Evolutionary conservation across 2,329 filamentous ascomycete genomes (phyloP), one percentile per base, ranked within the genome.

Genomic region (Aspergillus tanneri): DNA sequence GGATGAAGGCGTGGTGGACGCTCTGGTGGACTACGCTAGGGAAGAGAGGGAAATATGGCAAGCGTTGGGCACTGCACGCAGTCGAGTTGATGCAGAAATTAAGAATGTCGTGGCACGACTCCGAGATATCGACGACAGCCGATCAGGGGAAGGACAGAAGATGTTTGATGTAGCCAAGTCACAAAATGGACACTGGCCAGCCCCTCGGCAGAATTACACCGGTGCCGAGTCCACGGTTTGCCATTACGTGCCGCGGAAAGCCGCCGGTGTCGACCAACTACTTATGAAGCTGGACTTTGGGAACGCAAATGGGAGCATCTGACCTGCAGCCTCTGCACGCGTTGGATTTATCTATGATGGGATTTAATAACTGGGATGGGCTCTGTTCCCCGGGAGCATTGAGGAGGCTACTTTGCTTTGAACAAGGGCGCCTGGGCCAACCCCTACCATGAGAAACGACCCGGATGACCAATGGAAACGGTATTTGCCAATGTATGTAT

Each of bases 211-310:
- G 9, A 63, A 63, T 21, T 50, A 43, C 25, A 28, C 18, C n/a
- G 45, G 43, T 34, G 38, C 47, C 11, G 50, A 52, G n/a, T 34
- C 51, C 12, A 44, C 47, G 3, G 54, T 61, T 34, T 43, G 51
- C 27, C 63, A 69, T 53, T 96, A 88, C 65, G 77, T 85, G 23
- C 86, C 89, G 1, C 79, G 82, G 53, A 83, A 86, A 51, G 81
- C 89, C 3, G 88, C 88, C 0, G 88, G 90, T 1, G 83, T 96
- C 37, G 90, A 96, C 72, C 78, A 88, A 49, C 70, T 96, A 64
- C 69, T 96, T 64, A 95, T 96, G 89, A 96, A 96, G 74, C 73
- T 96, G 59, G 90, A 96, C 56, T 83, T 80, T 51, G 63, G 68
- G 49, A 60, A 66, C 47, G 52, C 64, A 50, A 60, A 54, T 51